Percentiles rank a stretch among this genome's conserved stretches.
Conservation (phyloP, 2,329 filamentous ascomycete species). For the Pseudogymnoascus sp. region DNA sequence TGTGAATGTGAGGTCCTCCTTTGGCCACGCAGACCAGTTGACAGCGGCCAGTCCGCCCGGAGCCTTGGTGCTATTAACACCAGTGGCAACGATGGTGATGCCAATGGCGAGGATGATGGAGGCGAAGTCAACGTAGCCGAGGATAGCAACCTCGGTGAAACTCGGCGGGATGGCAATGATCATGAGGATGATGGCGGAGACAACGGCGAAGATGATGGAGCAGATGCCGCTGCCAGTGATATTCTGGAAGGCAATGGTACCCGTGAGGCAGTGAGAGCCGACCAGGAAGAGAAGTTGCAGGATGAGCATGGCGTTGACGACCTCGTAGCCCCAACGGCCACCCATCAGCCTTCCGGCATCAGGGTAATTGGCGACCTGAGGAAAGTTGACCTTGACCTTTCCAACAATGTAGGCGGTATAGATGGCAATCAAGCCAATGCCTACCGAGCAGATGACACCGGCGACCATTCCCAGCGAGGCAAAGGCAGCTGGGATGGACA, state of each 20-base stretch:
- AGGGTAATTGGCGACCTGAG: constrained; percentile 30
- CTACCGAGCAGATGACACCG: constrained; percentile 21
- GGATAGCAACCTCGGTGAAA: constrained; percentile 46
- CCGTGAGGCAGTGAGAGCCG: constrained; percentile 53
- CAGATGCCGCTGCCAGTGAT: constrained; percentile 48
- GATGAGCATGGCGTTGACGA: constrained; percentile 44
- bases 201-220: constrained; percentile 46
- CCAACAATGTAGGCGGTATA: constrained; percentile 36
- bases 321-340: constrained; percentile 43
- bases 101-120: constrained; percentile 49
- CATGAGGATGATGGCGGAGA: constrained; percentile 45
- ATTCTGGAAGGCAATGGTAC: constrained; percentile 52
- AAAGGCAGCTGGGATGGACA: constrained; percentile 22
- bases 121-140: constrained; percentile 48
- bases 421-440: constrained; percentile 31
- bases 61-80: constrained; percentile 27
- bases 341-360: constrained; percentile 49
- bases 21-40: constrained; percentile 23
- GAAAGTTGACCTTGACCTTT: constrained; percentile 26
- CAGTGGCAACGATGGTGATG: constrained; percentile 50
- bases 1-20: constrained; percentile 31
- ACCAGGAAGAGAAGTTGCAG: constrained; percentile 55
- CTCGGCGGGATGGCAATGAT: constrained; percentile 50
- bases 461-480: constrained; percentile 23
- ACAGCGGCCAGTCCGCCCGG: constrained; percentile 9